Percentiles rank a stretch among this genome's conserved stretches.
Conservation (phyloP, 1,284 basidiomycete genomes). For the Fomitopsis pinicola region DNA sequence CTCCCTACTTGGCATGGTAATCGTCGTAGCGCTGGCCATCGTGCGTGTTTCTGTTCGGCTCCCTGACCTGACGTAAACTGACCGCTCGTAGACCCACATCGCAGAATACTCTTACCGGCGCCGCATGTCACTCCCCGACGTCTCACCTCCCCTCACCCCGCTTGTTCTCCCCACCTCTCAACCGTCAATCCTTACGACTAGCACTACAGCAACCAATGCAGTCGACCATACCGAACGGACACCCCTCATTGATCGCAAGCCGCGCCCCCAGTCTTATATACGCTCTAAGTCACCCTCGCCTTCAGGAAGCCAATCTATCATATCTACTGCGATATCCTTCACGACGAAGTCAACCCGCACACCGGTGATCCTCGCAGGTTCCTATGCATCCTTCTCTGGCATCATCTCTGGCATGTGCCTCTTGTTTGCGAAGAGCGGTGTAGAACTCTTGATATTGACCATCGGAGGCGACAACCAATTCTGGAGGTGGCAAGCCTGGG, state of each 20-base stretch:
- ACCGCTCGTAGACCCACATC: conserved; percentile 46
- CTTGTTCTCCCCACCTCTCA: conserved; percentile 26
- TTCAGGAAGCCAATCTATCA: conserved; percentile 21
- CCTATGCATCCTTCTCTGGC: conserved; percentile 87
- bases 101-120: conserved; percentile 43
- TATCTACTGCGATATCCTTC: conserved; percentile 19
- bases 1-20: conserved; percentile 61
- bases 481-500: conserved; percentile 79
- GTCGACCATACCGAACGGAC: conserved; percentile 49
- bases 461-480: conserved; percentile 85
- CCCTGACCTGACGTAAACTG: conserved; percentile 5
- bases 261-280: conserved; percentile 11
- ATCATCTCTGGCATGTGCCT: conserved; percentile 94
- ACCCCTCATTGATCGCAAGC: conserved; percentile 53
- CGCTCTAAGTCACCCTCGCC: conserved; percentile 21
- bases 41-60: conserved; percentile 40
- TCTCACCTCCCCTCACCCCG: conserved; percentile 30
- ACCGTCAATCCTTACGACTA: conserved; percentile 25
- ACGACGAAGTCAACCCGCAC: conserved; percentile 38
- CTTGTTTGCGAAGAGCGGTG: conserved; percentile 91
- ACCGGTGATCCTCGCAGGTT: conserved; percentile 73
- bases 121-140: conserved; percentile 27
- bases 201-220: conserved; percentile 25
- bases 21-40: conserved; percentile 57
- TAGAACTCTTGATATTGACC: conserved; percentile 85